phyloP scores from a whole-genome alignment of 1,284 basidiomycete species.

The Fomitiporia mediterranea region DNA sequence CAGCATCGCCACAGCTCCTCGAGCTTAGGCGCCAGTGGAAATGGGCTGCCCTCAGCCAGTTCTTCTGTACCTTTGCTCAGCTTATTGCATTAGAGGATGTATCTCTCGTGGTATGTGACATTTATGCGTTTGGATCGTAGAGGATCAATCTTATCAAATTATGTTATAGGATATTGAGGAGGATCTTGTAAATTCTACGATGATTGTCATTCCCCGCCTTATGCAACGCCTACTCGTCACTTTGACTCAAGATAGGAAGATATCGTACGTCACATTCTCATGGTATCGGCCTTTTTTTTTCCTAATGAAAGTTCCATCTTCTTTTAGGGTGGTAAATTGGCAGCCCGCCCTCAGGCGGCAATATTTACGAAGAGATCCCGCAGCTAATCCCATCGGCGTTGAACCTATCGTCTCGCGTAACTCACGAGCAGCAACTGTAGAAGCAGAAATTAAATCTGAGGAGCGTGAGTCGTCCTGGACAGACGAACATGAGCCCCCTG shows the following conservation, averaged over 20 bases:
- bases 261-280: constrained; percentile 47
- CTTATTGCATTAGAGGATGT: constrained; percentile 65
- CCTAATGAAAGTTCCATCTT: constrained; percentile 20
- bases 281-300: constrained; percentile 17
- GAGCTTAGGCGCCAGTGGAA: constrained; percentile 65
- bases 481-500: background rate
- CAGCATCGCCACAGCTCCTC: constrained; percentile 16
- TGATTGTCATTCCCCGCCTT: constrained; percentile 59
- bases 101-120: constrained; percentile 49
- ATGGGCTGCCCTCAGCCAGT: constrained; percentile 80
- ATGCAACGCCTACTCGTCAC: constrained; percentile 68
- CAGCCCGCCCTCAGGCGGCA: constrained; percentile 67
- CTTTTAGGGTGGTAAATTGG: constrained; percentile 65
- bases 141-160: constrained; percentile 6
- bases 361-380: constrained; percentile 62
- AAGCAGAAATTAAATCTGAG: constrained; percentile 26
- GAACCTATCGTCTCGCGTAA: constrained; percentile 35
- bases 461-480: constrained; percentile 16
- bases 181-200: constrained; percentile 59
- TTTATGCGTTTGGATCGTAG: constrained; percentile 12
- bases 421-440: constrained; percentile 26
- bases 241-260: constrained; percentile 75
- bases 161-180: constrained; percentile 64
- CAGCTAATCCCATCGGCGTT: constrained; percentile 64
- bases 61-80: constrained; percentile 70